Conservation (phyloP, 2,329 filamentous ascomycete species). For the Fusarium praegraminearum region DNA sequence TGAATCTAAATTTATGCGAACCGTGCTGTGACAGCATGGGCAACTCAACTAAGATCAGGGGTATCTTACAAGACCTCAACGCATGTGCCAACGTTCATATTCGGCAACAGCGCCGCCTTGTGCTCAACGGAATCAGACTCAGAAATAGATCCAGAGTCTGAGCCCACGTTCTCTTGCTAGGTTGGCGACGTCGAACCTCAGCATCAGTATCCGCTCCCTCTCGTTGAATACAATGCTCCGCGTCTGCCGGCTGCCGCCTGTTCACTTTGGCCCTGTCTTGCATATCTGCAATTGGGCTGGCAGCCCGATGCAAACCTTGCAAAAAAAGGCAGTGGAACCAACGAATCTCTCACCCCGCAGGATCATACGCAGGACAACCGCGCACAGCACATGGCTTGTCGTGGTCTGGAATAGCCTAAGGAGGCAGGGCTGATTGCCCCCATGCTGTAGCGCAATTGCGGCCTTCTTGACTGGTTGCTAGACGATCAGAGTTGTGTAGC, state of each 20-base stretch:
- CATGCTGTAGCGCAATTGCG: slow-evolving; percentile 13
- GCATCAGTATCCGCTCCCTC: slow-evolving; percentile 13
- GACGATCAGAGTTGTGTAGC: slow-evolving; percentile 22
- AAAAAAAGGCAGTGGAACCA: slow-evolving; percentile 34
- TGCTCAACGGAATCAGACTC: background rate
- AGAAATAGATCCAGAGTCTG: background rate
- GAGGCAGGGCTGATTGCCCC: slow-evolving; percentile 28
- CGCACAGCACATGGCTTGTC: slow-evolving; percentile 33
- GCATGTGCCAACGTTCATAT: slow-evolving; percentile 23
- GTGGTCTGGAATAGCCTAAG: slow-evolving; percentile 20
- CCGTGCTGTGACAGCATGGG: slow-evolving; percentile 24
- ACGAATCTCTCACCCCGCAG: slow-evolving; percentile 37
- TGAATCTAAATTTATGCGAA: slow-evolving; percentile 28
- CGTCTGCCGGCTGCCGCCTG: slow-evolving; percentile 26
- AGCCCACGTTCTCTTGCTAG: slow-evolving; percentile 11
- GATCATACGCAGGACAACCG: slow-evolving; percentile 32
- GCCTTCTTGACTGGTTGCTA: slow-evolving; percentile 16
- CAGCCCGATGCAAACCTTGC: slow-evolving; percentile 14
- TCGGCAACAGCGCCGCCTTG: slow-evolving; percentile 34
- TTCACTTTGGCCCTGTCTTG: slow-evolving; percentile 21
- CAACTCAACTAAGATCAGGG: slow-evolving; percentile 35
- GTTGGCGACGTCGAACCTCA: slow-evolving; percentile 31
- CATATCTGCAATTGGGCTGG: slow-evolving; percentile 29
- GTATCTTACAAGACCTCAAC: slow-evolving; percentile 12
- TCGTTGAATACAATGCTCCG: slow-evolving; percentile 14